Percentiles rank a stretch among this genome's conserved stretches.
Conservation (phyloP, 2,329 filamentous ascomycete genomes). For the Coniochaeta sp. region DNA sequence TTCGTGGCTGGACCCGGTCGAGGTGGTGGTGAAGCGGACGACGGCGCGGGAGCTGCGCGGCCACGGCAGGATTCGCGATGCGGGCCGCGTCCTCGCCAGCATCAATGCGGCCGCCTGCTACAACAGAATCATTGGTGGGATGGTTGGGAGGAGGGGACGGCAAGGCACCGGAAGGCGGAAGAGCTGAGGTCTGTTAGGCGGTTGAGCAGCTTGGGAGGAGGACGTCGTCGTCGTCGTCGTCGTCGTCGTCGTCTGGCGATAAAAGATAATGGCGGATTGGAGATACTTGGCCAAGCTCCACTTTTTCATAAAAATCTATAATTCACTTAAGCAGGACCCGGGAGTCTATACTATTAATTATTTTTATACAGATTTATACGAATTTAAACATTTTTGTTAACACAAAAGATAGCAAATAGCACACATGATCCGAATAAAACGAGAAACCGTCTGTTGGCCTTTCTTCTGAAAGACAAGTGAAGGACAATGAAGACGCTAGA, state of each 20-base stretch:
- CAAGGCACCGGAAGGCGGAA: not conserved
- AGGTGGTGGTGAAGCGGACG: not conserved
- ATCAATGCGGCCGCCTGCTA: constrained; percentile 3
- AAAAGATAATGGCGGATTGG: too few relatives aligned
- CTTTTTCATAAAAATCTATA: not conserved
- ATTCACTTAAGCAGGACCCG: too few relatives aligned
- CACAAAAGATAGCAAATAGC: too few relatives aligned
- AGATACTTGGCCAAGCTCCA: too few relatives aligned
- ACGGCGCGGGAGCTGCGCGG: not conserved
- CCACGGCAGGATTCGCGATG: not conserved
- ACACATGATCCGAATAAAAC: not conserved
- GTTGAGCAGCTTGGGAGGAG: too few relatives aligned
- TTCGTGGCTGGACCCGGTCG: not conserved
- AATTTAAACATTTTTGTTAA: too few relatives aligned
- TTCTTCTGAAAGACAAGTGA: not conserved
- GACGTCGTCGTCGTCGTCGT: too few relatives aligned
- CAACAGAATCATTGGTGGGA: constrained; percentile 1
- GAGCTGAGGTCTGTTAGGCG: too few relatives aligned
- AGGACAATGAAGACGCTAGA: constrained; percentile 11
- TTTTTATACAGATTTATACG: not conserved
- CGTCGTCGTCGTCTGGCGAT: too few relatives aligned
- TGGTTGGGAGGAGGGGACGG: not conserved
- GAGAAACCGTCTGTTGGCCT: not conserved
- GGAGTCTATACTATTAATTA: too few relatives aligned
- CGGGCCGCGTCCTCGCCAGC: not conserved